These are phyloP conservation scores for Hortaea sp. DNA, from an alignment of 2,329 filamentous ascomycete species.

Conservation along the genomic window DNA sequence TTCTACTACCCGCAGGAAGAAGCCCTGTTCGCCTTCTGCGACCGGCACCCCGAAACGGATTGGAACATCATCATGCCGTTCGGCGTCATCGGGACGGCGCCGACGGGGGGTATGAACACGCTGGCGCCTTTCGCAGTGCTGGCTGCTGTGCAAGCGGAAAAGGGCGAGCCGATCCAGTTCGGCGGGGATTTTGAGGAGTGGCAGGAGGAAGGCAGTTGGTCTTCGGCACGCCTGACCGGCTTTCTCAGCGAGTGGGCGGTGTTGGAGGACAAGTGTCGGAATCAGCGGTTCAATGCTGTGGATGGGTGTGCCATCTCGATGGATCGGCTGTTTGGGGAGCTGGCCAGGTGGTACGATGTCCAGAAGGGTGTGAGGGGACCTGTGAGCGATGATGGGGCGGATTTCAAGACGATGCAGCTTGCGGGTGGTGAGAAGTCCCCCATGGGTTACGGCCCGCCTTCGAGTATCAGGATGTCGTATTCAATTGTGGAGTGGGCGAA, in stretches of 20 bases:
- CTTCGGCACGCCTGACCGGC: slow-evolving; percentile 35
- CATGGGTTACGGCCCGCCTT: neutral
- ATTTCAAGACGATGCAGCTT: neutral
- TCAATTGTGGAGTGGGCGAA: neutral
- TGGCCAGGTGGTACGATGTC: neutral
- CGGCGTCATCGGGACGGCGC: slow-evolving; percentile 37
- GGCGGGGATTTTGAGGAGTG: slow-evolving; percentile 34
- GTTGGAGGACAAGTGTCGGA: slow-evolving; percentile 27
- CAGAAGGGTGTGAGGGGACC: neutral
- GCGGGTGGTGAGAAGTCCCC: neutral
- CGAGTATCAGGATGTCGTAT: neutral
- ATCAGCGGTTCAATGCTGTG: slow-evolving; percentile 38
- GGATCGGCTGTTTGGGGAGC: slow-evolving; percentile 16
- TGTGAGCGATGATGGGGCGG: neutral
- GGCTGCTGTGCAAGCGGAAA: slow-evolving; percentile 33
- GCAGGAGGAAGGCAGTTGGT: slow-evolving; percentile 32
- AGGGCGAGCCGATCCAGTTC: slow-evolving; percentile 31
- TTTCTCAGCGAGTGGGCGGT: slow-evolving; percentile 41
- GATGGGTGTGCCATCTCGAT: slow-evolving; percentile 36
- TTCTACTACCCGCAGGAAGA: slow-evolving; percentile 47
- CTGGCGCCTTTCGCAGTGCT: slow-evolving; percentile 38
- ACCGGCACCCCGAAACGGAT: slow-evolving; percentile 16
- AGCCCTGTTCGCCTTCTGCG: slow-evolving; percentile 32
- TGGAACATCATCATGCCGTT: slow-evolving; percentile 39
- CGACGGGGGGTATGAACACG: slow-evolving; percentile 38